These are phyloP conservation scores for Moesziomyces parantarcticus DNA, from an alignment of 1,284 basidiomycete species.

Conservation along the genomic window DNA sequence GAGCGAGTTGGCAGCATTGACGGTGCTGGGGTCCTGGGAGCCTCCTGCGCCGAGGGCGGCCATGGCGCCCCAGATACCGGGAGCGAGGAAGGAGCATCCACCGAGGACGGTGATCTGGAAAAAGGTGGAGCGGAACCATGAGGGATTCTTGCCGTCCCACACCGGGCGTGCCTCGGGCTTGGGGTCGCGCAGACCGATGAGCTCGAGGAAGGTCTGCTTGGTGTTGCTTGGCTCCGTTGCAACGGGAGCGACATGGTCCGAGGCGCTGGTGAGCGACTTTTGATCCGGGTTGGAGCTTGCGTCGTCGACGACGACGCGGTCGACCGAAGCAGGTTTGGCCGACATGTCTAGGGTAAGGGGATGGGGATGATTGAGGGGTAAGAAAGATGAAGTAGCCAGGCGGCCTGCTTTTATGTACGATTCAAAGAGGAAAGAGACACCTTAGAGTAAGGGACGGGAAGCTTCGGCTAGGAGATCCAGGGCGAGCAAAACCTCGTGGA, in stretches of 20 bases:
- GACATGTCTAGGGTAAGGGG: neutral
- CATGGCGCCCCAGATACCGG: slow-evolving; percentile 67
- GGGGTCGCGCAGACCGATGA: slow-evolving; percentile 37
- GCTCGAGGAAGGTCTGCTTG: slow-evolving; percentile 29
- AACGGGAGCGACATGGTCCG: slow-evolving; percentile 1
- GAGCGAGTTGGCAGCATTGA: slow-evolving; percentile 68
- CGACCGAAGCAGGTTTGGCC: slow-evolving; percentile 9
- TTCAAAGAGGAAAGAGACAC: neutral
- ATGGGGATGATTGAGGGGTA: no score
- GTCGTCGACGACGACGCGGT: slow-evolving; percentile 10
- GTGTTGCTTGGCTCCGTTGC: neutral
- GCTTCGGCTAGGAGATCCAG: no score
- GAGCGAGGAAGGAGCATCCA: slow-evolving; percentile 65
- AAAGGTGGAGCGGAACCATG: slow-evolving; percentile 54
- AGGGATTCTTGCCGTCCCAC: slow-evolving; percentile 32
- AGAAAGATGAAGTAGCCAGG: neutral
- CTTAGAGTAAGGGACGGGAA: neutral
- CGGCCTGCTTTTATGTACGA: no score
- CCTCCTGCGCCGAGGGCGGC: slow-evolving; percentile 67
- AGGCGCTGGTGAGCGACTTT: slow-evolving; percentile 18
- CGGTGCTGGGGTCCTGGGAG: slow-evolving; percentile 52
- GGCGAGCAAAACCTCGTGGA: no score
- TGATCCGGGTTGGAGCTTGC: slow-evolving; percentile 16
- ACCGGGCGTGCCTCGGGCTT: slow-evolving; percentile 30
- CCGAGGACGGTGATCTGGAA: slow-evolving; percentile 66